Percentiles rank a stretch among this genome's conserved stretches.
Evolutionary conservation across 768 basidiomycete genomes (phyloP).

Genomic region (Hydnomerulius pinastri): DNA sequence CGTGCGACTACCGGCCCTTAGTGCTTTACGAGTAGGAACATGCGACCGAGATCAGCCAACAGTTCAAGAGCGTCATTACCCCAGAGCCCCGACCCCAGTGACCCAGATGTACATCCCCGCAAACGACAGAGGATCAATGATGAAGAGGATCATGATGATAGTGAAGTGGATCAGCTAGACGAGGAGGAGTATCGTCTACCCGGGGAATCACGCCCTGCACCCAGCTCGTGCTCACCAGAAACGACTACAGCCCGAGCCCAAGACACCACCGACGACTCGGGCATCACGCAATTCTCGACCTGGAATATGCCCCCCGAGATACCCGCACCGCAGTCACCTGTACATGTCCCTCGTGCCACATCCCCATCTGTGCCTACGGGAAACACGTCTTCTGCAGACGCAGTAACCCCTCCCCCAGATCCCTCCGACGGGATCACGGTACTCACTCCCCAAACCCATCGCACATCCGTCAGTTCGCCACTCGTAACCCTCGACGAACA

Average conservation of each 20-base stretch:
- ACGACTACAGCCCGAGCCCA: neutral
- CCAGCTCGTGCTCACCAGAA: neutral
- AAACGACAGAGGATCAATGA: too few species aligned
- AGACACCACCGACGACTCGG: neutral
- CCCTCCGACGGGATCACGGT: slow-evolving; percentile 1
- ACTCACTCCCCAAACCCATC: neutral
- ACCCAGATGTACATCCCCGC: too few species aligned
- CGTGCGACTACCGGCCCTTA: too few species aligned
- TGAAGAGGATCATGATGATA: too few species aligned
- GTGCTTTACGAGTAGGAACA: too few species aligned
- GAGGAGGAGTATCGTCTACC: neutral
- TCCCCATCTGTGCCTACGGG: neutral
- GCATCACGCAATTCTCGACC: slow-evolving; percentile 16
- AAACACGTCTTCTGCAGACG: neutral
- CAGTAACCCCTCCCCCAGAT: neutral
- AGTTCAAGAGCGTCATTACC: too few species aligned
- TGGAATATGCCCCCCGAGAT: slow-evolving; percentile 23
- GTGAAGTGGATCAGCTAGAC: neutral
- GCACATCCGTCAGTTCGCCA: neutral
- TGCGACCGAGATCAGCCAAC: too few species aligned
- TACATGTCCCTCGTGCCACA: too few species aligned
- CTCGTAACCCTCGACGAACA: neutral
- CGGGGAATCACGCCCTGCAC: neutral
- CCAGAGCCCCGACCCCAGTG: too few species aligned
- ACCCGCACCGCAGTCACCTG: too few species aligned